Conservation (phyloP, 2,329 filamentous ascomycete genomes). For the Cercospora brassicicola region DNA sequence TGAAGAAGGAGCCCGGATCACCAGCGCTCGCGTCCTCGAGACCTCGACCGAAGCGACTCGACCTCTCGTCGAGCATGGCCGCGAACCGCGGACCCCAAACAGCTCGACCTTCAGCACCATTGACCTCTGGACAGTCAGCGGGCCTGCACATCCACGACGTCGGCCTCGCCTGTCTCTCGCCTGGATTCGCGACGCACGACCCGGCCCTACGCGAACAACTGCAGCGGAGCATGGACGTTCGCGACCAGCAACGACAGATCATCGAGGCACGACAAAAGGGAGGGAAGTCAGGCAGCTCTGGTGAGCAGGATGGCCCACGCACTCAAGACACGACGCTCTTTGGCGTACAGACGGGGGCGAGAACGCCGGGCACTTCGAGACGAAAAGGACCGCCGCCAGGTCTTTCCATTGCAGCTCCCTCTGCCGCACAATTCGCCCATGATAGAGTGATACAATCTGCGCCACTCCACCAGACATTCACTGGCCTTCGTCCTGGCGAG, state of each 20-base stretch:
- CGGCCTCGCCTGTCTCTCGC: conserved; percentile 88
- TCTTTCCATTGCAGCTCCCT: conserved; percentile 90
- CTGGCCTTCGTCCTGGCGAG: conserved; percentile 73
- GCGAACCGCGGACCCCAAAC: conserved; percentile 43
- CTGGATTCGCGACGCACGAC: conserved; percentile 93
- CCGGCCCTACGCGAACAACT: conserved; percentile 95
- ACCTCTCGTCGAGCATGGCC: conserved; percentile 62
- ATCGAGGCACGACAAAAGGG: conserved; percentile 93
- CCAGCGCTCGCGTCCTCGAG: conserved; percentile 73
- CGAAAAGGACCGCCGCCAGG: conserved; percentile 80
- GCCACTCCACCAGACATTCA: conserved; percentile 91
- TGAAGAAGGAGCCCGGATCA: conserved; percentile 93
- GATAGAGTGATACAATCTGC: conserved; percentile 97
- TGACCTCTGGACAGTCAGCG: conserved; percentile 72
- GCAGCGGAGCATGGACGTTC: conserved; percentile 87
- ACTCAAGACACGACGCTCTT: conserved; percentile 46
- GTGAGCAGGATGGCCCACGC: conserved; percentile 36
- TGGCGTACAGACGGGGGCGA: conserved; percentile 47
- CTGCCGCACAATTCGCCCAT: conserved; percentile 85
- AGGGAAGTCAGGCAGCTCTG: conserved; percentile 57
- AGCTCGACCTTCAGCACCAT: conserved; percentile 63
- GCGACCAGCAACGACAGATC: conserved; percentile 90
- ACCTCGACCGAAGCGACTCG: conserved; percentile 73
- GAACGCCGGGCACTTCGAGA: conserved; percentile 71
- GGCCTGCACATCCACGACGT: conserved; percentile 85